Base-by-base conservation (phyloP, 2,329 filamentous ascomycete species). In the Colletotrichum echinochloae region DNA sequence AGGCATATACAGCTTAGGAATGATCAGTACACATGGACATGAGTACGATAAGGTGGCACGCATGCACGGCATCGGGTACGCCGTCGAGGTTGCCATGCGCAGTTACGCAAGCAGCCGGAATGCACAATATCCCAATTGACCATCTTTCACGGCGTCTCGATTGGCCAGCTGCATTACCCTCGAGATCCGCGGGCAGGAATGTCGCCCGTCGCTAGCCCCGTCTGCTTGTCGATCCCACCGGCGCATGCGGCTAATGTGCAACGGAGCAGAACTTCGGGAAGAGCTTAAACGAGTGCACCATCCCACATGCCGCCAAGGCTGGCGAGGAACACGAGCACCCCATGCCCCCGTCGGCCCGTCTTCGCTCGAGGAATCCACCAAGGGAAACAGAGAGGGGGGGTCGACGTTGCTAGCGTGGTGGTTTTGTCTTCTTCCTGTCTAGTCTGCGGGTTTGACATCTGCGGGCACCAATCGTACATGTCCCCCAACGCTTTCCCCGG, bases 401-500 rank as follows among this genome's bases (percentile, higher is more conserved):
- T 62, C 60, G 35, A 16, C 60, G 26, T 62, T 30, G n/a, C 37
- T 52, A 28, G 49, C 33, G 60, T 63, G 30, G 6, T 35, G 14
- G 44, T 51, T 51, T 39, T 61, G 59, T 51, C 30, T 28, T n/a
- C n/a, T 26, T 14, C 23, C 26, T 28, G 33, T 30, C 44, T 20
- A 37, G 30, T 37, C 35, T 60, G 44, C 44, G 64, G 28, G 11
- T 48, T 52, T 18, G 65, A 49, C 11, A 26, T n/a, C 65, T 59
- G 60, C 60, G 60, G 66, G 60, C 66, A 68, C 66, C 60, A 65
- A 65, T 68, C 52, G 52, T 30, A 59, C 46, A 52, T 37, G 18
- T 39, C 51, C 39, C 52, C 44, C 2, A 35, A 8, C n/a, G 12
- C 18, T 33, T 37, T 26, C 28, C 28, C 35, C 35, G 20, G n/a